phyloP scores from a whole-genome alignment of 352 stramenopile genomes.

The Pythium pyrilobum region DNA sequence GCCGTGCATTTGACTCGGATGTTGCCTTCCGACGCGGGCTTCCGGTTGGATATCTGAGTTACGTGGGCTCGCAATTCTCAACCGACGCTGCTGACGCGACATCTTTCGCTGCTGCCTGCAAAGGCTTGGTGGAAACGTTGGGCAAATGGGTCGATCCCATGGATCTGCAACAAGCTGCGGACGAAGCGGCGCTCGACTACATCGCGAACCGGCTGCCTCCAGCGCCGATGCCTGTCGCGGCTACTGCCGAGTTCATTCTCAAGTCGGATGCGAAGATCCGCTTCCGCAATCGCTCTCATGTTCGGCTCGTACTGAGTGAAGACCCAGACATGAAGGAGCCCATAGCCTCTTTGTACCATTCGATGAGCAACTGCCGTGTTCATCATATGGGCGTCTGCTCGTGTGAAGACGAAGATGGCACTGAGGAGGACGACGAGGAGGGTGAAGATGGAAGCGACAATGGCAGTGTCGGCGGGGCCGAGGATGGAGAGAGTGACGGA shows the following conservation, averaged over 20 bases:
- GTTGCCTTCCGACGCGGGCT: conserved; percentile 67
- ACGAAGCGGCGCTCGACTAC: conserved; percentile 74
- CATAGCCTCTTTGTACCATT: conserved; percentile 68
- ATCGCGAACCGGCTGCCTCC: conserved; percentile 71
- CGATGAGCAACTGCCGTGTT: conserved; percentile 62
- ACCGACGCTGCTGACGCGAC: conserved; percentile 27
- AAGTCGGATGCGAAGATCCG: conserved; percentile 41
- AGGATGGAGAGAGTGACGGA: conserved; percentile 23
- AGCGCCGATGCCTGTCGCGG: conserved; percentile 4
- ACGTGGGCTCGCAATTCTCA: conserved; percentile 70
- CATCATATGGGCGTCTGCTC: conserved; percentile 83
- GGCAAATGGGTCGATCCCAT: conserved; percentile 33
- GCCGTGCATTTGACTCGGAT: conserved; percentile 72
- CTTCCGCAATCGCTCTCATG: conserved; percentile 63
- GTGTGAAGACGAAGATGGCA: conserved; percentile 35
- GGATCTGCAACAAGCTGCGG: conserved; percentile 64
- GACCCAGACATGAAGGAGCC: conserved; percentile 49
- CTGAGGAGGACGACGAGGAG: conserved; percentile 27
- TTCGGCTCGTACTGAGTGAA: conserved; percentile 59
- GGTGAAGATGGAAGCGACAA: conserved; percentile 22
- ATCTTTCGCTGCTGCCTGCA: conserved; percentile 40
- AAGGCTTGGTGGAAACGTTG: conserved; percentile 48
- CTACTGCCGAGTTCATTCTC: conserved; percentile 33
- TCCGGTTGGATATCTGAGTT: conserved; percentile 65
- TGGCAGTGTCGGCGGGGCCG: conserved; percentile 25